Evolutionary conservation across 176 grass and related monocot genomes (phyloP).

Genomic region (Stipa capillata): DNA sequence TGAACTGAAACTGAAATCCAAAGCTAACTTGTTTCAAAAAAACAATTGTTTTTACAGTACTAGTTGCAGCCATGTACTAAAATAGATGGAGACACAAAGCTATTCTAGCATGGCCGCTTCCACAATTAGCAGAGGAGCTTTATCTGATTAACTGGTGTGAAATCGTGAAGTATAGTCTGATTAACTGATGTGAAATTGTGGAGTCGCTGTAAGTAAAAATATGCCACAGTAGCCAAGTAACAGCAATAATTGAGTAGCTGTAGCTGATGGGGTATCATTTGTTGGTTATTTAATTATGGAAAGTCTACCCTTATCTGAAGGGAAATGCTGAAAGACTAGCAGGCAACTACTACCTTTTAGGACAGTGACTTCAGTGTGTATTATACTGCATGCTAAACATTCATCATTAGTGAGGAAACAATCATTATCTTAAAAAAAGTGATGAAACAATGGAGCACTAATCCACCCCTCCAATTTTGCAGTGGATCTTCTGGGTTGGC

Average conservation of each 20-base stretch:
- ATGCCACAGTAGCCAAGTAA: not conserved
- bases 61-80: not conserved
- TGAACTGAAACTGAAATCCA: not conserved
- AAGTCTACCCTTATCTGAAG: slow-evolving; percentile 8
- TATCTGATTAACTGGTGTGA: not conserved
- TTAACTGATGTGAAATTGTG: not conserved
- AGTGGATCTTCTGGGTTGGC: slow-evolving; percentile 94
- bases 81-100: not conserved
- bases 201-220: not conserved
- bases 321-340: slow-evolving; percentile 1
- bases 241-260: not conserved
- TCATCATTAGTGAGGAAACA: not conserved
- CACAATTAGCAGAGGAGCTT: not conserved
- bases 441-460: not conserved
- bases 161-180: not conserved
- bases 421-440: no score
- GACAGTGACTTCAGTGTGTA: not conserved
- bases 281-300: slow-evolving; percentile 3
- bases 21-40: not conserved
- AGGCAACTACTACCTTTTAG: slow-evolving; percentile 3
- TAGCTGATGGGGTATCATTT: not conserved
- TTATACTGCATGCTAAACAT: not conserved
- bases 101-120: not conserved
- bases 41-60: not conserved
- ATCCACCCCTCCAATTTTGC: not conserved